Evolutionary conservation across 2,329 filamentous ascomycete species (phyloP), one percentile per base, ranked within the genome.

Genomic region (Aspergillus transmontanensis): DNA sequence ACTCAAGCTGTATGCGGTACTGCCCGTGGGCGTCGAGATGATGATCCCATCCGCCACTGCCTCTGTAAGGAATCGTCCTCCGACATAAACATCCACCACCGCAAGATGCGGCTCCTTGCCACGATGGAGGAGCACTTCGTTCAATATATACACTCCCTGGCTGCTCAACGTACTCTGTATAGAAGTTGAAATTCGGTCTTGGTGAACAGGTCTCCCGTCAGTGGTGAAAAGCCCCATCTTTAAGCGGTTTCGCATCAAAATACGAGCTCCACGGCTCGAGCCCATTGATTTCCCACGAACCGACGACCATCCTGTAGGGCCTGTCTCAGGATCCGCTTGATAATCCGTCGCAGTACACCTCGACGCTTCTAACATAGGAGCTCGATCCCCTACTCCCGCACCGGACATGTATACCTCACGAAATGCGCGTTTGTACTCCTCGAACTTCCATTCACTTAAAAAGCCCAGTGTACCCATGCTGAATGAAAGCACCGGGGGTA

Each of bases 401-500:
- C 89, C 89, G 46, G 87, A 90, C 91, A 97, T 96, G 80, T 96
- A 97, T 59, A 95, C 92, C 75, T 97, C 92, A 56, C 93, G 84
- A 81, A 96, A 97, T 0, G 95, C 95, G 56, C 92, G 86, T 79
- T 97, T 97, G 80, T 96, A 92, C 72, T 98, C 94, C 7, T 85
- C 84, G 75, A 98, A 98, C 72, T 95, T 96, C 94, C 94, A 99
- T 78, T 98, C 94, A 19, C 94, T 94, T 9, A 99, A 81, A 69
- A 99, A 99, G 0, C 95, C 95, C 0, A 99, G 82, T 0, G 94
- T 96, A 6, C 95, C 95, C 92, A 99, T 97, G 75, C 93, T 96
- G 75, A 99, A 99, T 1, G 92, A 93, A 9, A 99, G 83, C 39
- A 99, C 91, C 0, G 95, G 95, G 0, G 95, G 95, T 0, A 99